Base-by-base conservation (phyloP, 495 filamentous ascomycete species). In the Penicillium crystallinum region DNA sequence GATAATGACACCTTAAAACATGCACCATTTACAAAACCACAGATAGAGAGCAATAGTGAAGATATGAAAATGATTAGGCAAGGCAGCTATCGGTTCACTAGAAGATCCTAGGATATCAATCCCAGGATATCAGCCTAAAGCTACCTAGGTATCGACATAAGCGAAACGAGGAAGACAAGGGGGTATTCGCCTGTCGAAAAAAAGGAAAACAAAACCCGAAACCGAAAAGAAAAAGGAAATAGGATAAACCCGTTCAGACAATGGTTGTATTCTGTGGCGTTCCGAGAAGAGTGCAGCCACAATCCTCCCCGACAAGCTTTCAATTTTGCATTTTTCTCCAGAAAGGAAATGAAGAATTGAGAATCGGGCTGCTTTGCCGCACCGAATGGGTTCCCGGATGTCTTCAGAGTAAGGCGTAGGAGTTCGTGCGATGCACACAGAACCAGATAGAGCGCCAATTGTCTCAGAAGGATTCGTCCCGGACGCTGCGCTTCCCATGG, bases 121-220 rank as follows among this genome's bases (percentile, higher is more conserved):
- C 38, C 14, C 6, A 27, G 23, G 25, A n/a, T 17, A 25, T 23
- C 21, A 41, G 18, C 39, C 40, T 14, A 11, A 27, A 19, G 25
- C 23, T 15, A n/a, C n/a, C n/a, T n/a, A n/a, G n/a, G n/a, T n/a
- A 29, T 27, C 36, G 39, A 43, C 25, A 5, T 42, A 17, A 12
- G 49, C 6, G 19, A 40, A 23, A 46, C 19, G 21, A 53, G 23
- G 19, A 25, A 47, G 40, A 51, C 46, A 45, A 46, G 30, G 34
- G 60, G 61, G 61, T 61, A 64, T 64, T 62, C 50, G 61, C 58
- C 53, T 62, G 58, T 54, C 58, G 30, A 48, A 52, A 31, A 34
- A 43, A 10, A 18, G 38, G 22, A 27, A 43, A 38, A 19, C 22
- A 39, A 8, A 33, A 23, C 27, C 23, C 12, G 42, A 40, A 45